Percentiles rank a stretch among this genome's conserved stretches.
Conservation (phyloP, 345 rosid species). For the Eucalyptus cloeziana region DNA sequence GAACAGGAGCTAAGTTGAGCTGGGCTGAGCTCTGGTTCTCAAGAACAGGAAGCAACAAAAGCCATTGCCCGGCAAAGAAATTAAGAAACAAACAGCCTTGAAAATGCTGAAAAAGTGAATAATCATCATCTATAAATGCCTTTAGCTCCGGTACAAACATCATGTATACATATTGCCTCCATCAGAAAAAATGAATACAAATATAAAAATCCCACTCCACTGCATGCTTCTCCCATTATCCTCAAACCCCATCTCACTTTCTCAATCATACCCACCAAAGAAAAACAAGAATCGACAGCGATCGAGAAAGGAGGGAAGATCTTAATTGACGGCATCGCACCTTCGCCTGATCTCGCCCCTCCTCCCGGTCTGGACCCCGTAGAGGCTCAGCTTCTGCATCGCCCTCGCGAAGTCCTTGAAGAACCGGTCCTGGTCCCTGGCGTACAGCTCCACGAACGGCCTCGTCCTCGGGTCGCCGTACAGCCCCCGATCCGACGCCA, state of each 20-base stretch:
- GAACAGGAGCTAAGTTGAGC: not conserved
- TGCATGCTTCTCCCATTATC: not conserved
- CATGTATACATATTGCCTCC: not conserved
- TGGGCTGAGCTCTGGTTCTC: not conserved
- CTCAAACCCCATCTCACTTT: not conserved
- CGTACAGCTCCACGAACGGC: constrained; percentile 63
- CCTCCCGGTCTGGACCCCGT: constrained; percentile 68
- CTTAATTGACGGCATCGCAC: constrained; percentile 75
- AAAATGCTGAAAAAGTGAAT: not conserved
- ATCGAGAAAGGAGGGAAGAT: not conserved
- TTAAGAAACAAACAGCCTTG: not conserved
- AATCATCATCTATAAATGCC: not conserved
- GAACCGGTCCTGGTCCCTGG: constrained; percentile 44
- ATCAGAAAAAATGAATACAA: not conserved
- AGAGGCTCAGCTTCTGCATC: constrained; percentile 73
- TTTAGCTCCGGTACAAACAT: not conserved
- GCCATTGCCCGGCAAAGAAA: not conserved
- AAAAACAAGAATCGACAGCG: not conserved
- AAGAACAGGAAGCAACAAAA: not conserved
- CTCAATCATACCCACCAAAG: not conserved
- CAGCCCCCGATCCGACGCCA: constrained; percentile 73
- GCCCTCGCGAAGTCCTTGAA: constrained; percentile 62
- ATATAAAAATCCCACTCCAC: not conserved
- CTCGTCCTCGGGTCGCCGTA: constrained; percentile 39
- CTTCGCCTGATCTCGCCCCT: constrained; percentile 86